Conservation (phyloP, 345 rosid species). For the Garcia nutans region DNA sequence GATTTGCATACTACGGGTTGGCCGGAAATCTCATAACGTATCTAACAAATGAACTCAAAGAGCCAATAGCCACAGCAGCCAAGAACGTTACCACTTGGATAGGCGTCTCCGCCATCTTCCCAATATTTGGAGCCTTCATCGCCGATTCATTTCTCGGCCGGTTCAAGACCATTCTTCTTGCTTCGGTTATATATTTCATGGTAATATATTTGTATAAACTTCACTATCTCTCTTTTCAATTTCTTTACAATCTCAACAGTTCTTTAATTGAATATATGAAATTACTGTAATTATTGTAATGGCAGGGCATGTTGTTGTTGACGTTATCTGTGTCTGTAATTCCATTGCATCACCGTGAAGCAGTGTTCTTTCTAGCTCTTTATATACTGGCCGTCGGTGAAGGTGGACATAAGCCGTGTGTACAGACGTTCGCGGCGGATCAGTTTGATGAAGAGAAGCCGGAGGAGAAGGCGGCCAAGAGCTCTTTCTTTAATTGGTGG, state of each 20-base stretch:
- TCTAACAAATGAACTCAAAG: conserved; percentile 60
- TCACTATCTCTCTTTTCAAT: background rate
- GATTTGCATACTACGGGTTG: conserved; percentile 82
- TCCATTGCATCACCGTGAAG: conserved; percentile 34
- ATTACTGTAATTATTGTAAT: background rate
- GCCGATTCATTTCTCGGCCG: conserved; percentile 92
- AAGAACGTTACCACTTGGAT: conserved; percentile 76
- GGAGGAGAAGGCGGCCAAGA: conserved; percentile 66
- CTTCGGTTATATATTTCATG: conserved; percentile 55
- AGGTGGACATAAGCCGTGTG: conserved; percentile 95
- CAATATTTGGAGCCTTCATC: conserved; percentile 63
- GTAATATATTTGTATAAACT: conserved; percentile 29
- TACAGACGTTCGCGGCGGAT: conserved; percentile 92
- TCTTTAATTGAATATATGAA: too few species aligned
- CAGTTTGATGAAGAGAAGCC: conserved; percentile 67
- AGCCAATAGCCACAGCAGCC: conserved; percentile 55
- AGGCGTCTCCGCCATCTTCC: conserved; percentile 76
- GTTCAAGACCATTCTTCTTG: conserved; percentile 68
- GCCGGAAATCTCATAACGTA: conserved; percentile 70
- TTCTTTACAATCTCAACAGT: too few species aligned
- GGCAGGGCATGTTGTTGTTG: conserved; percentile 76
- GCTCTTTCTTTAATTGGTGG: conserved; percentile 97
- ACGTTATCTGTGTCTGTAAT: conserved; percentile 58
- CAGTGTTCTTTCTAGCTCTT: conserved; percentile 64
- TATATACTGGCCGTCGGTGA: conserved; percentile 78